Evolutionary conservation across 257 asterid species (phyloP), one percentile per base, ranked within the genome.

Genomic region (Fraxinus americana): DNA sequence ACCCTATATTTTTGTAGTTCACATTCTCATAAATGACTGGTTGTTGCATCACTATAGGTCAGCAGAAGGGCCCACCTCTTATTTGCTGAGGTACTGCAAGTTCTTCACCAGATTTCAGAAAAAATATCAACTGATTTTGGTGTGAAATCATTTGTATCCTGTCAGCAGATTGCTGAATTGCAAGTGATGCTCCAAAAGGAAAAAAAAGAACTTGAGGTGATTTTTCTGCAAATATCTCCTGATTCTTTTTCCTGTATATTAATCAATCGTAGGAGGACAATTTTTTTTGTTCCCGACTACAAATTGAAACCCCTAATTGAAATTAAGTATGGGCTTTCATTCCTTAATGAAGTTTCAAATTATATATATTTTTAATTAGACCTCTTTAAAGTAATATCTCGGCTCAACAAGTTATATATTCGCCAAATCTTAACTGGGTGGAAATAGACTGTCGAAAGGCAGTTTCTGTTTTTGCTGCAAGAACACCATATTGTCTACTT

Each of bases 201-300:
- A 81, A 91, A 79, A 82, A 78, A 70, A 34, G 93, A 89, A 78
- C 83, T 91, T 87, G 94, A 90, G 97, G 98, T 93, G 73, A 39
- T 52, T 73, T 57, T 78, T 66, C 59, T 63, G 67, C 32, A 23
- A 61, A 23, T 23, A 23, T 23, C 32, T 21, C 67, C 67, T 61
- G 67, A 61, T 23, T 61, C 10, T 61, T 23, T 9, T 61, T 29
- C 16, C 16, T 23, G 67, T 23, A 61, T 23, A 21, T 23, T 61
- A 61, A 16, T 23, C 14, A 61, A 61, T 61, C 14, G 6, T 7
- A 1, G 29, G 1, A 14, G 29, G 4, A 59, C 69, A 27, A 17
- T 23, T 52, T 68, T 39, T 41, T 41, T 63, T 54, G 39, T 73
- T 67, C 74, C 67, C 54, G 16, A 35, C 32, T n/a, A 4, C 29